A percentile compares a stretch with the other conserved stretches of the same genome.
These are phyloP conservation scores for Neopestalotiopsis rosae DNA, from an alignment of 2,329 filamentous ascomycete genomes.

Conservation along the genomic window DNA sequence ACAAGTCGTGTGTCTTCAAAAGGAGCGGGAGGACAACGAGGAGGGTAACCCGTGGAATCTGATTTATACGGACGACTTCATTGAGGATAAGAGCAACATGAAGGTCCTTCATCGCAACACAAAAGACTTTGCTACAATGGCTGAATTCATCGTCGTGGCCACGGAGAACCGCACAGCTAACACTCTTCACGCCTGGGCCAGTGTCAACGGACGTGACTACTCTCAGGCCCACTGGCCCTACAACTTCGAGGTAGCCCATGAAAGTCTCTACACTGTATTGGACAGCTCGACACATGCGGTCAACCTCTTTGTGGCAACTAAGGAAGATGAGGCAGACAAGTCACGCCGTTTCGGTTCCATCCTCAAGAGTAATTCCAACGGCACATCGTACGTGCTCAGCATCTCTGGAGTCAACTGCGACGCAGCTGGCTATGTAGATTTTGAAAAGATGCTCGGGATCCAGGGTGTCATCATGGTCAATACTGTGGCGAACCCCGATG, in stretches of 20 bases:
- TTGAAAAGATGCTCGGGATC: constrained; percentile 91
- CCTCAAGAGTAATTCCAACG: constrained; percentile 98
- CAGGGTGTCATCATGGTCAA: constrained; percentile 93
- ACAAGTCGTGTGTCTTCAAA: constrained; percentile 68
- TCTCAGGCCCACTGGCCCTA: constrained; percentile 85
- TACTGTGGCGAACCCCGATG: constrained; percentile 75
- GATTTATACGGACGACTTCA: constrained; percentile 80
- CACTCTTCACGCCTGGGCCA: constrained; percentile 78
- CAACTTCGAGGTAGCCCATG: constrained; percentile 79
- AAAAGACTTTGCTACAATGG: constrained; percentile 90
- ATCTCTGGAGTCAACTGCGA: constrained; percentile 83
- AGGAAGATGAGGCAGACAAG: constrained; percentile 71
- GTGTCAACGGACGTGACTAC: constrained; percentile 82
- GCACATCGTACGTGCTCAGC: constrained; percentile 91
- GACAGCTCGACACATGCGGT: constrained; percentile 94
- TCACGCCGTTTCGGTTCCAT: constrained; percentile 81
- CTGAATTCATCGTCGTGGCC: constrained; percentile 93
- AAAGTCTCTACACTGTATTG: constrained; percentile 88
- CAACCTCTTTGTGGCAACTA: constrained; percentile 90
- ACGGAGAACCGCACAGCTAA: constrained; percentile 71
- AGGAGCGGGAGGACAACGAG: constrained; percentile 69
- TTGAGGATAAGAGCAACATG: constrained; percentile 65
- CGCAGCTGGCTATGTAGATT: constrained; percentile 81
- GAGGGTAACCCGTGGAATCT: constrained; percentile 70
- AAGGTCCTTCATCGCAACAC: constrained; percentile 67